These are phyloP conservation scores for Colletotrichum aenigma DNA, from an alignment of 2,329 filamentous ascomycete species.

Conservation along the genomic window DNA sequence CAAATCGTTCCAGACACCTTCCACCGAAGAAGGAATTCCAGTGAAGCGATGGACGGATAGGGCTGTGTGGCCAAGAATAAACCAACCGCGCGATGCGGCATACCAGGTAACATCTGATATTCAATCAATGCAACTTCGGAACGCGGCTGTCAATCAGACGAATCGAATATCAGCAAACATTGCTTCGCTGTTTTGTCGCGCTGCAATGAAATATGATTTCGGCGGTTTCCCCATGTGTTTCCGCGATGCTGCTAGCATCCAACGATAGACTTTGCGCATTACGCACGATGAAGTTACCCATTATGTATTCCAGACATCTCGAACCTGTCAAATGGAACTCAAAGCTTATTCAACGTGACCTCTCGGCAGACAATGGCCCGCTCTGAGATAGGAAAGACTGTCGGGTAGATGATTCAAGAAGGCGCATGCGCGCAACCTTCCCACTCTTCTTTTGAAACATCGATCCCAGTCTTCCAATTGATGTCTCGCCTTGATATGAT, in stretches of 20 bases:
- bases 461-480: not conserved
- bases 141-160: not conserved
- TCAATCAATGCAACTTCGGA: not conserved
- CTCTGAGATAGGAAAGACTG: not conserved
- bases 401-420: not conserved
- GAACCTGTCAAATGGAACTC: not conserved
- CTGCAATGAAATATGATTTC: not conserved
- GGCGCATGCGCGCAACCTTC: not conserved
- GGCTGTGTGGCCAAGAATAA: not conserved
- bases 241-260: not conserved
- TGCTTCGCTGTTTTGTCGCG: not conserved
- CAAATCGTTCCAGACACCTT: not conserved
- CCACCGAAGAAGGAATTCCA: not conserved
- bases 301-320: not conserved
- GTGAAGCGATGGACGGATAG: not conserved
- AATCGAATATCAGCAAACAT: not conserved
- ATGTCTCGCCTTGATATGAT: not conserved
- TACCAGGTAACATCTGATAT: not conserved
- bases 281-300: not conserved
- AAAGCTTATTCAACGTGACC: not conserved
- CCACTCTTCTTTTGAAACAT: fast-evolving
- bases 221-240: not conserved
- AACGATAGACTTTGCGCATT: not conserved
- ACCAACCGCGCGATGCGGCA: not conserved
- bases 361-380: not conserved